These are phyloP conservation scores for Apiospora arundinis DNA, from an alignment of 2,329 filamentous ascomycete species.

Conservation along the genomic window DNA sequence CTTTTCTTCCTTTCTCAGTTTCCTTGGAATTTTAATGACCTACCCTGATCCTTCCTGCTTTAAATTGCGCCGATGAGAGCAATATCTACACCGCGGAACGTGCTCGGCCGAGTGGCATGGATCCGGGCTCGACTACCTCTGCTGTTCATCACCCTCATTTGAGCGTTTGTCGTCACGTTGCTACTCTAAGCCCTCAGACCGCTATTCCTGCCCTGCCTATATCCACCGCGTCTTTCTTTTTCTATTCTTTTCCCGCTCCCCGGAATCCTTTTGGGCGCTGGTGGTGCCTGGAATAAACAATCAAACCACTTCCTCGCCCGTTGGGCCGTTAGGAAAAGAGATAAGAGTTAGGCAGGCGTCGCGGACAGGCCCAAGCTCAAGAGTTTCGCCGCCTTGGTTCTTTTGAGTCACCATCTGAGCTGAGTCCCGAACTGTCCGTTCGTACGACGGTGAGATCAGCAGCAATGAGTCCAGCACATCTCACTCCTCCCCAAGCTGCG, in stretches of 20 bases:
- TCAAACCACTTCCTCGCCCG: background rate
- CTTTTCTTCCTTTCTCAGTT: slow-evolving; percentile 24
- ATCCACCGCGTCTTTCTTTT: slow-evolving; percentile 22
- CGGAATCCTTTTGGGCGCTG: background rate
- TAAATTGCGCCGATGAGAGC: slow-evolving; percentile 14
- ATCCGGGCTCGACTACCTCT: background rate
- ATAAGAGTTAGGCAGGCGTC: slow-evolving; percentile 34
- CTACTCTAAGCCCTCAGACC: slow-evolving; percentile 10
- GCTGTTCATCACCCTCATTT: slow-evolving; percentile 10
- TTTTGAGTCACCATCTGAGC: slow-evolving; percentile 31
- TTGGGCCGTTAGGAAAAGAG: background rate
- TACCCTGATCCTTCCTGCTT: slow-evolving; percentile 12
- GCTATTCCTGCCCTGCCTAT: slow-evolving; percentile 15
- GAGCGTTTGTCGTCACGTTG: slow-evolving; percentile 21
- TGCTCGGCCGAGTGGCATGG: slow-evolving; percentile 34
- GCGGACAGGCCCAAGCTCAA: slow-evolving; percentile 32
- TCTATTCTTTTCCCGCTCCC: slow-evolving; percentile 27
- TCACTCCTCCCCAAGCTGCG: slow-evolving; percentile 3
- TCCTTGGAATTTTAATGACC: slow-evolving; percentile 21
- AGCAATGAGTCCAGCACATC: slow-evolving; percentile 16
- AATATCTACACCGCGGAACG: slow-evolving; percentile 26
- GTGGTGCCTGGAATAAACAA: slow-evolving; percentile 13
- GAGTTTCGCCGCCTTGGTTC: slow-evolving; percentile 24
- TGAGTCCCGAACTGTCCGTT: slow-evolving; percentile 33
- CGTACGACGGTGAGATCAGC: slow-evolving; percentile 43